Conservation (phyloP, 2,329 filamentous ascomycete genomes). For the Cladosporium sp. region DNA sequence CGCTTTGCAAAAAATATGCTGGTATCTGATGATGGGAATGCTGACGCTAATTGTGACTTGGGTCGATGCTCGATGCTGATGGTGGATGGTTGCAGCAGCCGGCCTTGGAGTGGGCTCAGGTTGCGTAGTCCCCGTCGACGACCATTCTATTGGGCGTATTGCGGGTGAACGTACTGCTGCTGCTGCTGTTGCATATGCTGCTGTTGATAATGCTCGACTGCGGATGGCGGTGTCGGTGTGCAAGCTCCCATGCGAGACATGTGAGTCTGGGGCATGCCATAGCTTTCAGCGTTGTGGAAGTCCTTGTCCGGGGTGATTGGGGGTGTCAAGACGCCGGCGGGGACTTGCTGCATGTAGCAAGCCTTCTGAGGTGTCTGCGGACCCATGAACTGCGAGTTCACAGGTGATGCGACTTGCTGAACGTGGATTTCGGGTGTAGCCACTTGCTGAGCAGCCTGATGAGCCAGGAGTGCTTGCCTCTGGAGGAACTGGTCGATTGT, state of each 20-base stretch:
- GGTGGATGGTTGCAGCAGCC: slow-evolving; percentile 4
- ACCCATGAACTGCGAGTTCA: slow-evolving; percentile 52
- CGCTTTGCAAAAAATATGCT: slow-evolving; percentile 18
- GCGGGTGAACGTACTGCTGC: slow-evolving; percentile 28
- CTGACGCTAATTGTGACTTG: slow-evolving; percentile 17
- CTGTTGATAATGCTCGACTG: slow-evolving; percentile 29
- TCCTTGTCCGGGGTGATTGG: slow-evolving; percentile 76
- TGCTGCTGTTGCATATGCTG: slow-evolving; percentile 27
- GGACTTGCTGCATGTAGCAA: slow-evolving; percentile 62
- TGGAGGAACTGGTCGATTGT: slow-evolving; percentile 67
- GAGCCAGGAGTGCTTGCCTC: slow-evolving; percentile 51
- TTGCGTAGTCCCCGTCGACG: slow-evolving; percentile 2
- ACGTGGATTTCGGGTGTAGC: slow-evolving; percentile 16
- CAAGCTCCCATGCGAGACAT: slow-evolving; percentile 30
- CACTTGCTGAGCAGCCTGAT: slow-evolving; percentile 31
- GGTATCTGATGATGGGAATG: slow-evolving; percentile 18
- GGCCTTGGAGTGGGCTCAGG: not conserved
- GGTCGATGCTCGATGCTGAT: slow-evolving; percentile 12
- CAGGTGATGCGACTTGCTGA: slow-evolving; percentile 22
- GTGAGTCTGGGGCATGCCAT: slow-evolving; percentile 29
- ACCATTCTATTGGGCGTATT: slow-evolving; percentile 31
- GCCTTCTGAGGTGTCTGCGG: slow-evolving; percentile 80
- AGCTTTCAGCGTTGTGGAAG: slow-evolving; percentile 27
- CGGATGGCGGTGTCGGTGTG: slow-evolving; percentile 37
- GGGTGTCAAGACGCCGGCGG: slow-evolving; percentile 78